phyloP scores from a whole-genome alignment of 1,284 basidiomycete species.

The Cutaneotrichosporon sp. region DNA sequence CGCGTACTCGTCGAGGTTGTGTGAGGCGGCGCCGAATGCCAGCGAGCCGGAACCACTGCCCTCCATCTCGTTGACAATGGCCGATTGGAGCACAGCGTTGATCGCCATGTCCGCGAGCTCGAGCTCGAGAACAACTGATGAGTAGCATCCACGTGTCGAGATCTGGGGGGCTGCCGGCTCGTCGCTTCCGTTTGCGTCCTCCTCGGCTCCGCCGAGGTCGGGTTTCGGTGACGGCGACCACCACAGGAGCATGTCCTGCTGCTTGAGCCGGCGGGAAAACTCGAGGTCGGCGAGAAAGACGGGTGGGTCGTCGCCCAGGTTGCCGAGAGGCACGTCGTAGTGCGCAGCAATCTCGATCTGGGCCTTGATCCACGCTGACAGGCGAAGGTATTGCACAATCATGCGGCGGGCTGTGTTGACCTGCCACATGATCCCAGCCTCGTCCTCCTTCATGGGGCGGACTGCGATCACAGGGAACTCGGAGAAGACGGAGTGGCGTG shows the following conservation, averaged over 20 bases:
- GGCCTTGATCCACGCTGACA: conserved; percentile 78
- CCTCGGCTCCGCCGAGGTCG: conserved; percentile 90
- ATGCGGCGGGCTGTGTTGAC: conserved; percentile 62
- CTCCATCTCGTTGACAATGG: conserved; percentile 56
- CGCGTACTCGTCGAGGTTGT: conserved; percentile 86
- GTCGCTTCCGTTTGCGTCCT: conserved; percentile 73
- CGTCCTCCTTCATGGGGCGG: conserved; percentile 68
- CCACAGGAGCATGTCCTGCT: conserved; percentile 92
- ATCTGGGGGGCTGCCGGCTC: conserved; percentile 86
- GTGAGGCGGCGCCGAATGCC: conserved; percentile 88
- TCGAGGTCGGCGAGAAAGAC: conserved; percentile 84
- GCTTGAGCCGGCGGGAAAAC: conserved; percentile 79
- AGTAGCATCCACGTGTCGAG: conserved; percentile 79
- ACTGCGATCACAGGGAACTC: conserved; percentile 88
- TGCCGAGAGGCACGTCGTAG: conserved; percentile 88
- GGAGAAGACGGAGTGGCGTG: conserved; percentile 66
- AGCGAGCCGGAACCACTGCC: conserved; percentile 83
- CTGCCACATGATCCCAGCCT: conserved; percentile 58
- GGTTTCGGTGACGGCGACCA: conserved; percentile 90
- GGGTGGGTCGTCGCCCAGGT: conserved; percentile 86
- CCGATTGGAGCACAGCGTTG: conserved; percentile 89
- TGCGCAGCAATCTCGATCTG: conserved; percentile 80
- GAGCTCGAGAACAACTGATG: conserved; percentile 89
- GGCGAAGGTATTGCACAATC: conserved; percentile 75
- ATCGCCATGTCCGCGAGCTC: conserved; percentile 89